phyloP scores from a whole-genome alignment of 345 rosid genomes.

The Rhodamnia argentea region DNA sequence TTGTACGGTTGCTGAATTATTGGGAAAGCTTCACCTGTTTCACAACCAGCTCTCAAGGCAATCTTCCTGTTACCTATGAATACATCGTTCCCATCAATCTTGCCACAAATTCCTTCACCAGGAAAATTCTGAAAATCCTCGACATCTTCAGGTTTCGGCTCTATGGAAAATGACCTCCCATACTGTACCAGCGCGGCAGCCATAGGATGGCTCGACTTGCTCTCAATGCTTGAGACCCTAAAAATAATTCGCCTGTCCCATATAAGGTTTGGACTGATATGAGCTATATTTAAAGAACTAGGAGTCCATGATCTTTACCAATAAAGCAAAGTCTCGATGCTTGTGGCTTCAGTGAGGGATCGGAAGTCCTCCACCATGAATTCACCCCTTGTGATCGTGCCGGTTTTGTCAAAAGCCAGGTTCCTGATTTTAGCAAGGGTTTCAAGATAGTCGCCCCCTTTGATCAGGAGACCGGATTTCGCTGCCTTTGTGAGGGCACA shows the following conservation, averaged over 20 bases:
- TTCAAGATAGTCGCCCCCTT: slow-evolving; percentile 81
- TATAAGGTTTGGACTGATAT: not conserved
- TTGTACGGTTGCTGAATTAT: not conserved
- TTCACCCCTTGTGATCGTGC: slow-evolving; percentile 86
- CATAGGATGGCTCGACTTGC: slow-evolving; percentile 93
- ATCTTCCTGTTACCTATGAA: slow-evolving; percentile 70
- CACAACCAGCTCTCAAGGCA: slow-evolving; percentile 48
- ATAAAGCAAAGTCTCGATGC: slow-evolving; percentile 33
- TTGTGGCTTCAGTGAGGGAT: slow-evolving; percentile 31
- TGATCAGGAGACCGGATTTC: slow-evolving; percentile 65
- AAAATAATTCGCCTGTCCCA: not conserved
- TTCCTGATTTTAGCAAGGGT: slow-evolving; percentile 59
- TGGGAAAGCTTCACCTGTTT: slow-evolving; percentile 28
- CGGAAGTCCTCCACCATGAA: slow-evolving; percentile 60
- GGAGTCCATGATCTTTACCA: slow-evolving; percentile 31
- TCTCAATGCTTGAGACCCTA: slow-evolving; percentile 90
- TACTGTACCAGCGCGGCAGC: slow-evolving; percentile 64
- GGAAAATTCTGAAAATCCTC: slow-evolving; percentile 63
- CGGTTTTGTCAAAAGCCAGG: slow-evolving; percentile 84
- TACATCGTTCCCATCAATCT: slow-evolving; percentile 49
- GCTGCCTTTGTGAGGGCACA: slow-evolving; percentile 92
- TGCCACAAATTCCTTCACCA: slow-evolving; percentile 84
- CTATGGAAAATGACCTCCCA: slow-evolving; percentile 43
- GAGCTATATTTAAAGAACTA: not conserved
- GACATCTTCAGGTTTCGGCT: slow-evolving; percentile 67